Percentiles rank a stretch among this genome's conserved stretches.
Evolutionary conservation across 768 basidiomycete species (phyloP).

Genomic region (Roridomyces roridus): DNA sequence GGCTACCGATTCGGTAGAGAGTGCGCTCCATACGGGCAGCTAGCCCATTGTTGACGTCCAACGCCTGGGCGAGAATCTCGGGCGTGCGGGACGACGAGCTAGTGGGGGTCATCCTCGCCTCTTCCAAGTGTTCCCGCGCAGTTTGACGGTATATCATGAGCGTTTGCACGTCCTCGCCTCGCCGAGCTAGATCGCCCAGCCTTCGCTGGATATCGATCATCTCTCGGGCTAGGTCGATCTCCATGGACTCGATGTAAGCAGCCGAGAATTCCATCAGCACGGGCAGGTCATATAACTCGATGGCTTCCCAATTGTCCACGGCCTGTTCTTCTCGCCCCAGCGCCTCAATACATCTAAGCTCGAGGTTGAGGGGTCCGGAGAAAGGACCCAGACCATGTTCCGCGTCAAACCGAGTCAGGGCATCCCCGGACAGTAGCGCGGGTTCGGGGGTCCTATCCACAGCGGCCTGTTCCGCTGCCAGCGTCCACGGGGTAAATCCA

Average conservation of each 20-base stretch:
- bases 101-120: neutral
- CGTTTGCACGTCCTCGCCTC: no score
- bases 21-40: neutral
- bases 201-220: no score
- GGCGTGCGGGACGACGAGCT: neutral
- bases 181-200: no score
- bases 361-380: fast-evolving
- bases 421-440: neutral
- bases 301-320: neutral
- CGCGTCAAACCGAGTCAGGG: neutral
- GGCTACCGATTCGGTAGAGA: neutral
- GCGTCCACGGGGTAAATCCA: no score
- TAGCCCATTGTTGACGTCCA: neutral
- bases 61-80: neutral
- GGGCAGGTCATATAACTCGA: neutral
- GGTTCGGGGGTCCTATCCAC: no score
- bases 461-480: no score
- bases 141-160: neutral
- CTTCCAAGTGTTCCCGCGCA: neutral
- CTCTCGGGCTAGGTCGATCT: neutral
- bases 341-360: neutral
- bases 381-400: neutral
- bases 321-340: neutral
- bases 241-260: neutral
- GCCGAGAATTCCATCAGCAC: neutral